Percentiles rank a stretch among this genome's conserved stretches.
Evolutionary conservation across 306 rosid genomes (phyloP).

Genomic region (Clitoria ternatea): DNA sequence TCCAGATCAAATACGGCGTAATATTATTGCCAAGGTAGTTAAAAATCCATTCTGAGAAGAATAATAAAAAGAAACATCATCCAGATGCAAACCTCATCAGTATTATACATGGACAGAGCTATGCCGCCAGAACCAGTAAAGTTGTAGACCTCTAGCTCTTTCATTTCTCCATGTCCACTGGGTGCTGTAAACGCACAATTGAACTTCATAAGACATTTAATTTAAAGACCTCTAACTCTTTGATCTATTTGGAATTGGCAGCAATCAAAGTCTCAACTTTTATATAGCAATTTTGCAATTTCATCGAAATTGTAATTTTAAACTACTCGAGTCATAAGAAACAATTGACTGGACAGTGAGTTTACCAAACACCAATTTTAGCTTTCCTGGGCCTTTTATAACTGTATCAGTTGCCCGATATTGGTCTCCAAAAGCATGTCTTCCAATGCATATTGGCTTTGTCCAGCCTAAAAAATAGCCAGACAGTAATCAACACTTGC

Average conservation of each 20-base stretch:
- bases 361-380: constrained; percentile 85
- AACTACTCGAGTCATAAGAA: constrained; percentile 13
- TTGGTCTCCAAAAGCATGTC: constrained; percentile 99
- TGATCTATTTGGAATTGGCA: background rate
- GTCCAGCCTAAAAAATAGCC: constrained; percentile 68
- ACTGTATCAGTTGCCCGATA: constrained; percentile 90
- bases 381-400: constrained; percentile 78
- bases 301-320: constrained; percentile 10
- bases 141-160: constrained; percentile 75
- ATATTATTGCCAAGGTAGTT: background rate
- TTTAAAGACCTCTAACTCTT: background rate
- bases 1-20: constrained; percentile 23
- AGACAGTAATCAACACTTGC: constrained; percentile 5
- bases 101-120: constrained; percentile 89
- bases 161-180: constrained; percentile 60
- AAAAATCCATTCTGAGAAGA: constrained; percentile 6
- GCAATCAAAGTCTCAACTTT: background rate
- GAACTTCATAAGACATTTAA: constrained; percentile 18
- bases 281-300: constrained; percentile 4
- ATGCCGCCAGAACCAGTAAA: constrained; percentile 91
- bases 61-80: background rate
- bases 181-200: constrained; percentile 43
- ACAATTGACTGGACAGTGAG: constrained; percentile 16
- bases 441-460: constrained; percentile 94
- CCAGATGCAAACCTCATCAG: constrained; percentile 72